Evolutionary conservation across 2,329 filamentous ascomycete species (phyloP).

Genomic region (Epichloe festucae): DNA sequence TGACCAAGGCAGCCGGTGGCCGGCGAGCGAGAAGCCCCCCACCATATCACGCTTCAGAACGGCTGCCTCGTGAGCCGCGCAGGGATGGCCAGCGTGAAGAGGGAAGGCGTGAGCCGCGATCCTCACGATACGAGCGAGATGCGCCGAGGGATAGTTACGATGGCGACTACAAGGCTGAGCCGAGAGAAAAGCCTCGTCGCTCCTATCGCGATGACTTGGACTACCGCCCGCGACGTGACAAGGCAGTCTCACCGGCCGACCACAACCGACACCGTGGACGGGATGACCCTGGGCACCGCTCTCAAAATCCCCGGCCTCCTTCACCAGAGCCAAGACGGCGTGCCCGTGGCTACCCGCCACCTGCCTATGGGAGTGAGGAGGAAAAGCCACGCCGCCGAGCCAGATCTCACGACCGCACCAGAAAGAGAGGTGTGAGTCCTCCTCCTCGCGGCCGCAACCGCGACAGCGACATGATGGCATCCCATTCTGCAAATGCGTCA

Average conservation of each 20-base stretch:
- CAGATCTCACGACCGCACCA: constrained; percentile 13
- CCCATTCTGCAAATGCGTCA: constrained; percentile 6
- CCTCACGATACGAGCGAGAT: background rate
- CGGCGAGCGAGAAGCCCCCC: constrained; percentile 8
- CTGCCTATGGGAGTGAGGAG: constrained; percentile 10
- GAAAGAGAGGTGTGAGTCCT: constrained; percentile 7
- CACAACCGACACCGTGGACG: constrained; percentile 7
- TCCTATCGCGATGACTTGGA: constrained; percentile 7
- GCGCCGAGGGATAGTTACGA: background rate
- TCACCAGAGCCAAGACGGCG: constrained; percentile 5
- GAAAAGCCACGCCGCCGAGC: constrained; percentile 10
- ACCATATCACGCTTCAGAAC: constrained; percentile 4
- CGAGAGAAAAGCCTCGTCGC: constrained; percentile 1
- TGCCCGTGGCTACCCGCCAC: constrained; percentile 1
- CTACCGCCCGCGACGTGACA: constrained; percentile 9
- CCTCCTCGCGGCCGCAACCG: constrained; percentile 10
- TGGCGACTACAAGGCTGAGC: background rate
- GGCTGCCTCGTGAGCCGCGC: constrained; percentile 3
- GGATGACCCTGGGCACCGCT: constrained; percentile 1
- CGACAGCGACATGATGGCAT: background rate
- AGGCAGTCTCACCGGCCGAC: constrained; percentile 8
- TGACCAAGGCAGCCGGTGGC: background rate
- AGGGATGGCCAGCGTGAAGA: background rate
- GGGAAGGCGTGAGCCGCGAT: background rate
- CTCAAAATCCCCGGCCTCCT: background rate